A percentile compares a stretch with the other conserved stretches of the same genome.
Evolutionary conservation across 2,329 filamentous ascomycete genomes (phyloP).

Genomic region (Monilinia polystroma): DNA sequence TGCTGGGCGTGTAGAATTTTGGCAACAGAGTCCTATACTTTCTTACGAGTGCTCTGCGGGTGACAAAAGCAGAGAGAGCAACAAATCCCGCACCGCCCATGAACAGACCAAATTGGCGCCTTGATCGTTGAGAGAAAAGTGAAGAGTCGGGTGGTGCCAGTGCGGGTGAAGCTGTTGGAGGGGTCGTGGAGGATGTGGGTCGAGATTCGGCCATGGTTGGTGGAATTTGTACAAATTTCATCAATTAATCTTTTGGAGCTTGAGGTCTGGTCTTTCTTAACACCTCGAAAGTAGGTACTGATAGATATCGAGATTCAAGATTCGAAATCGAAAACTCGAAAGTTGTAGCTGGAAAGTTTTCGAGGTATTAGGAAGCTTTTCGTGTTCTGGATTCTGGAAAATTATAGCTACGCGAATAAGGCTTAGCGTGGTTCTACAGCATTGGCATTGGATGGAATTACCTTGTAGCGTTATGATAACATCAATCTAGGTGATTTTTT

Average conservation of each 20-base stretch:
- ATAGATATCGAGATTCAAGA: neutral
- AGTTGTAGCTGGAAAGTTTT: neutral
- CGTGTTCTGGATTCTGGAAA: neutral
- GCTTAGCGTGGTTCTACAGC: constrained; percentile 13
- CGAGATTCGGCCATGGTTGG: constrained; percentile 19
- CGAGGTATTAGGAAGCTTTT: neutral
- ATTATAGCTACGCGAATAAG: constrained; percentile 13
- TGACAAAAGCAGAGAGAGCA: constrained; percentile 66
- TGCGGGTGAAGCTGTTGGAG: constrained; percentile 19
- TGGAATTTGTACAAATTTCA: constrained; percentile 13
- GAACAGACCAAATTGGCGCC: constrained; percentile 66
- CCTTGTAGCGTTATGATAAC: neutral
- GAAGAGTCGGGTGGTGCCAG: constrained; percentile 28
- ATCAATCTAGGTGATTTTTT: neutral
- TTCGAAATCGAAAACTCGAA: neutral
- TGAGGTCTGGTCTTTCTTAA: neutral
- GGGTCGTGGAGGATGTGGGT: constrained; percentile 20
- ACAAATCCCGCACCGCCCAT: constrained; percentile 75
- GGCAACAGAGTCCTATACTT: constrained; percentile 63
- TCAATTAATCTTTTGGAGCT: neutral
- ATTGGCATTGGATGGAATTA: neutral
- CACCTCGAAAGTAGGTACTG: neutral
- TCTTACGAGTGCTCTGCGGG: constrained; percentile 66
- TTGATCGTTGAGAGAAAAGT: constrained; percentile 39
- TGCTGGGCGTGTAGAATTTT: constrained; percentile 68